These are phyloP conservation scores for Metroxylon sagu DNA, from an alignment of 176 grass and related monocot species.

Conservation along the genomic window DNA sequence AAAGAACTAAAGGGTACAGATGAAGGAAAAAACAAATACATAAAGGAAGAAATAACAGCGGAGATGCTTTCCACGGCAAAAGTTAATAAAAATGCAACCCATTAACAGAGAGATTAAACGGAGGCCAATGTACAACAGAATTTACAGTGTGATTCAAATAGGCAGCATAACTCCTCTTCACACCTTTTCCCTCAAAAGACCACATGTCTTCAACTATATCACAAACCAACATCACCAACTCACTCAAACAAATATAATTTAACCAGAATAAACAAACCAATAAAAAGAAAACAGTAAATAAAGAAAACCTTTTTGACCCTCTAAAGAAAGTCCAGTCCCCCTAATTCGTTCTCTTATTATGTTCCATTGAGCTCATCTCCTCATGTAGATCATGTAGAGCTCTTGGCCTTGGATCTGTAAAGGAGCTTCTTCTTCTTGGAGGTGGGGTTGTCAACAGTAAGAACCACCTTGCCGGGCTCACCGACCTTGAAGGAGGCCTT, in stretches of 20 bases:
- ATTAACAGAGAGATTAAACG: conserved; percentile 39
- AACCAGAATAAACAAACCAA: conserved; percentile 42
- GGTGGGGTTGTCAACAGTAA: conserved; percentile 57
- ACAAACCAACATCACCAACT: conserved; percentile 53
- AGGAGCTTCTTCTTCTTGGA: conserved; percentile 99
- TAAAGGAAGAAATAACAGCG: no score
- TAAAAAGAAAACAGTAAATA: conserved; percentile 36
- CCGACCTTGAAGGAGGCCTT: conserved; percentile 72
- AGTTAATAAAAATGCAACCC: not conserved
- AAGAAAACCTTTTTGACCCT: no score
- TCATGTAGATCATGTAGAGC: conserved; percentile 35
- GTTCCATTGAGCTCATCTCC: not conserved
- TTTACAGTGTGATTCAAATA: conserved; percentile 48
- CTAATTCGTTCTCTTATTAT: conserved; percentile 23
- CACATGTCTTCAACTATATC: conserved; percentile 38
- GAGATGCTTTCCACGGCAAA: not conserved
- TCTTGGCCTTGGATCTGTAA: conserved; percentile 75
- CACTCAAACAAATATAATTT: conserved; percentile 39
- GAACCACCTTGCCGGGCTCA: conserved; percentile 59
- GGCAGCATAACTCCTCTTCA: conserved; percentile 22
- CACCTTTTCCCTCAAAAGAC: conserved; percentile 21
- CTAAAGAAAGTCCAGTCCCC: no score
- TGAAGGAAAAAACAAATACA: no score
- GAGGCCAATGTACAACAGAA: conserved; percentile 62
- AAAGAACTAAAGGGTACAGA: no score